Base-by-base conservation (phyloP, 2,329 filamentous ascomycete genomes). In the Neurospora sp. region DNA sequence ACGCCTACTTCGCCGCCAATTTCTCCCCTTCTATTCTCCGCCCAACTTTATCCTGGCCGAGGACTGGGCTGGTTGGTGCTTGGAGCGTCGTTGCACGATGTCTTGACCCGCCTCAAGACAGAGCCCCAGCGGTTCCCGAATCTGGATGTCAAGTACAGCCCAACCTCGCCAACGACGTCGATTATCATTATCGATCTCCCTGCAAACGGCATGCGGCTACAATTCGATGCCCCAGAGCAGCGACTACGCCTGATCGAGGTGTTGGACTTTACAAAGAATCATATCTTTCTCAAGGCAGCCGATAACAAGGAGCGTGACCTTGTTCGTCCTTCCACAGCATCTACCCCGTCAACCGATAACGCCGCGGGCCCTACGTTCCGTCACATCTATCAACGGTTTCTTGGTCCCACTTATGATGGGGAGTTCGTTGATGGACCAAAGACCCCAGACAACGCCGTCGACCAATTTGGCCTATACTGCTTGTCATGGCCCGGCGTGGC, bases 401-500 rank as follows among this genome's bases (percentile, higher is more conserved):
- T 99, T 73, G 96, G 96, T 0, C 94, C 94, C 19, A 96, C 95
- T 0, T 98, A 97, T 78, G 92, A 92, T 1, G 96, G 96, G 73
- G 96, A 99, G 82, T 99, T 95, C 77, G 79, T 80, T 6, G 77
- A 82, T 1, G 83, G 82, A 3, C 52, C 52, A 0, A 28, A 62
- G 23, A 62, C 52, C 3, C 52, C 52, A 33, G 28, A 62, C 28
- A 62, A 62, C 28, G 81, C 84, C 41, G 82, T 83, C 57, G 83
- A 84, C 11, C 83, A 84, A 17, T 82, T 85, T 70, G 94, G 94
- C 17, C 91, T 88, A 28, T 99, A 98, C 77, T 89, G 97, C 40
- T 83, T 99, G 40, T 98, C 95, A 1, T 99, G 97, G 80, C 94
- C 95, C 0, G 96, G 96, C 0, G 89, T 99, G 38, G 93, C 95